Percentiles rank a stretch among this genome's conserved stretches.
Conservation (phyloP, 2,329 filamentous ascomycete genomes). For the Cadophora sp. region DNA sequence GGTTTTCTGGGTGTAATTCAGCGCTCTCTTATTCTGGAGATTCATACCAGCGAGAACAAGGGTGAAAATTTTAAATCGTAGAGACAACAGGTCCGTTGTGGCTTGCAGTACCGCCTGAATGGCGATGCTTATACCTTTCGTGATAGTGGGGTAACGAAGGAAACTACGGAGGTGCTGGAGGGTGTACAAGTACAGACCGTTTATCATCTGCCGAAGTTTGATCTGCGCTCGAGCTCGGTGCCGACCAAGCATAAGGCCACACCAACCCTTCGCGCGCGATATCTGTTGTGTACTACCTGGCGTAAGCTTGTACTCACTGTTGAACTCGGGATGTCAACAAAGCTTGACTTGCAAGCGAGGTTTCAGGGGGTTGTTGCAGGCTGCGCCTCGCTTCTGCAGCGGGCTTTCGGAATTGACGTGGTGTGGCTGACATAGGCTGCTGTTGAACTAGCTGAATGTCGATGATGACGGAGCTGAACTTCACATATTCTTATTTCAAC, state of each 20-base stretch:
- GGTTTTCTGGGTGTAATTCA: too few species aligned
- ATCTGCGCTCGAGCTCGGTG: neutral
- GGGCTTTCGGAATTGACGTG: neutral
- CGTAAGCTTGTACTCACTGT: neutral
- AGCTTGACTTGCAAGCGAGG: neutral
- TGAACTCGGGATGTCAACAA: neutral
- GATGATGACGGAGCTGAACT: neutral
- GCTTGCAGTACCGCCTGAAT: neutral
- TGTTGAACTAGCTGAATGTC: neutral
- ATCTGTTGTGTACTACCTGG: neutral
- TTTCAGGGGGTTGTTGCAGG: neutral
- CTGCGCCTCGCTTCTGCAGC: conserved; percentile 6
- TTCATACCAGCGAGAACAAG: too few species aligned
- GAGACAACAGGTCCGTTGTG: neutral
- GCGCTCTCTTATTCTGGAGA: too few species aligned
- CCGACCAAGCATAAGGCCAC: neutral
- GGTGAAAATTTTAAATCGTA: too few species aligned
- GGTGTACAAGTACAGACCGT: neutral
- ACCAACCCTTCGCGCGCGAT: neutral
- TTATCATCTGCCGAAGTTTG: neutral
- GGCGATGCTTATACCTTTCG: neutral
- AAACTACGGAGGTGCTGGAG: neutral
- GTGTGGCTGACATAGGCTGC: neutral
- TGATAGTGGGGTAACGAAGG: neutral
- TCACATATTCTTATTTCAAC: neutral